These are phyloP conservation scores for Fraxinus paxiana DNA, from an alignment of 305 asterid genomes.

Conservation along the genomic window DNA sequence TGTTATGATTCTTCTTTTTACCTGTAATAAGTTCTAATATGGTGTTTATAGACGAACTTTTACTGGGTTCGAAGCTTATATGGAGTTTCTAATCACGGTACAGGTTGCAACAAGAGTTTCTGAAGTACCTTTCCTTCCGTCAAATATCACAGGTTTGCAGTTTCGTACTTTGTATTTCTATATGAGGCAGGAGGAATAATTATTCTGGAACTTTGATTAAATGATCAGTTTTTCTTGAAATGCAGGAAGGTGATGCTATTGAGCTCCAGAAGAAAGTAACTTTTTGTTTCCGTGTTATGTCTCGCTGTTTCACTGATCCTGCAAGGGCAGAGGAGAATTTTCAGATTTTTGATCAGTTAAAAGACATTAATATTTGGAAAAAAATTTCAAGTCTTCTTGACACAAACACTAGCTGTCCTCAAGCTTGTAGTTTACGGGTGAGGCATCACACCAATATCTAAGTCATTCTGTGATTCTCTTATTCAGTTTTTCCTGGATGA, in stretches of 20 bases:
- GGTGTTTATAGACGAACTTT: conserved; percentile 8
- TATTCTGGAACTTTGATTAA: conserved; percentile 21
- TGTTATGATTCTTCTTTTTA: conserved; percentile 26
- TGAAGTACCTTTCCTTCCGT: conserved; percentile 69
- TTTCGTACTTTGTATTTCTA: conserved; percentile 22
- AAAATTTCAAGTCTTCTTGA: conserved; percentile 58
- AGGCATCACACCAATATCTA: conserved; percentile 33
- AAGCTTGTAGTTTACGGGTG: conserved; percentile 69
- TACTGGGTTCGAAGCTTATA: conserved; percentile 10
- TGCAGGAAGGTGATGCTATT: conserved; percentile 72
- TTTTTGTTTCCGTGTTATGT: conserved; percentile 79
- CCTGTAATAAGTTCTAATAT: conserved; percentile 12
- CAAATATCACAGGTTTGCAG: conserved; percentile 65
- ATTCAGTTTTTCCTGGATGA: conserved; percentile 14
- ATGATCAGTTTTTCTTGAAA: conserved; percentile 23
- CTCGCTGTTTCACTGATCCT: conserved; percentile 79
- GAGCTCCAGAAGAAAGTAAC: conserved; percentile 76
- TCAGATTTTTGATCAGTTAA: conserved; percentile 77
- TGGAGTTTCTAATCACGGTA: conserved; percentile 23
- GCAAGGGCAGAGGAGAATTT: conserved; percentile 79
- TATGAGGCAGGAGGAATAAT: conserved; percentile 22
- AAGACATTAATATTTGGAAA: conserved; percentile 78
- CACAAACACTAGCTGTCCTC: conserved; percentile 56
- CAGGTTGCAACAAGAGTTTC: conserved; percentile 96
- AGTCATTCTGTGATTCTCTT: conserved; percentile 11